A percentile compares a stretch with the other conserved stretches of the same genome.
Conservation (phyloP, 768 basidiomycete genomes). For the Hortiboletus campestris region DNA sequence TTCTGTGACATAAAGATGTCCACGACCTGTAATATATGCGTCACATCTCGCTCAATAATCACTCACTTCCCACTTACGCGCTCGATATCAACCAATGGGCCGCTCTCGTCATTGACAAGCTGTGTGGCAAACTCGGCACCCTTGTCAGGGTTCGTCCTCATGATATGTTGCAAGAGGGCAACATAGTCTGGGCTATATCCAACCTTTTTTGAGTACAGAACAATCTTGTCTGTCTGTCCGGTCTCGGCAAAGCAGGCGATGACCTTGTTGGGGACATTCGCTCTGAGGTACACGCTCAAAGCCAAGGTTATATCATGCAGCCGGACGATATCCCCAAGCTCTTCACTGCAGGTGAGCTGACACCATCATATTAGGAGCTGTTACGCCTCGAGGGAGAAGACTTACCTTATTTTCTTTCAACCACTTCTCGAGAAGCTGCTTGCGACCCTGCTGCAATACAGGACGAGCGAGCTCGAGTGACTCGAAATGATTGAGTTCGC, state of each 20-base stretch:
- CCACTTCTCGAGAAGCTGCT: constrained; percentile 98
- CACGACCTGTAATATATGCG: constrained; percentile 59
- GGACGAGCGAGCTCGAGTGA: constrained; percentile 94
- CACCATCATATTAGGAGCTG: constrained; percentile 10
- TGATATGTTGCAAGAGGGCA: constrained; percentile 89
- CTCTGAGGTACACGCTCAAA: constrained; percentile 94
- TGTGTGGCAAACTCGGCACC: constrained; percentile 97
- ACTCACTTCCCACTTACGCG: constrained; percentile 48
- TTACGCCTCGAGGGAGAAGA: constrained; percentile 3
- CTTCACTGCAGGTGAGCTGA: constrained; percentile 96
- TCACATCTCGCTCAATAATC: neutral
- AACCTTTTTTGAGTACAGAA: constrained; percentile 97
- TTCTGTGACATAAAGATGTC: constrained; percentile 99
- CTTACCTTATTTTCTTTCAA: constrained; percentile 96
- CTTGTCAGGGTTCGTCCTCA: constrained; percentile 95
- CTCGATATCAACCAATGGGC: constrained; percentile 91
- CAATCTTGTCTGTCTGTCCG: constrained; percentile 97
- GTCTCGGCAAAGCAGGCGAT: constrained; percentile 99
- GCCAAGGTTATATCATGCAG: constrained; percentile 95
- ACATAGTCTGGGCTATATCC: constrained; percentile 92
- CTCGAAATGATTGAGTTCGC: constrained; percentile 95
- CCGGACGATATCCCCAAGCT: constrained; percentile 95
- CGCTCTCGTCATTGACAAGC: constrained; percentile 89
- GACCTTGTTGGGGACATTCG: constrained; percentile 98
- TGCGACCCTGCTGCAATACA: constrained; percentile 92